Percentiles rank a stretch among this genome's conserved stretches.
Conservation (phyloP, 1,284 basidiomycete genomes). For the Ustilago shanxiensis region DNA sequence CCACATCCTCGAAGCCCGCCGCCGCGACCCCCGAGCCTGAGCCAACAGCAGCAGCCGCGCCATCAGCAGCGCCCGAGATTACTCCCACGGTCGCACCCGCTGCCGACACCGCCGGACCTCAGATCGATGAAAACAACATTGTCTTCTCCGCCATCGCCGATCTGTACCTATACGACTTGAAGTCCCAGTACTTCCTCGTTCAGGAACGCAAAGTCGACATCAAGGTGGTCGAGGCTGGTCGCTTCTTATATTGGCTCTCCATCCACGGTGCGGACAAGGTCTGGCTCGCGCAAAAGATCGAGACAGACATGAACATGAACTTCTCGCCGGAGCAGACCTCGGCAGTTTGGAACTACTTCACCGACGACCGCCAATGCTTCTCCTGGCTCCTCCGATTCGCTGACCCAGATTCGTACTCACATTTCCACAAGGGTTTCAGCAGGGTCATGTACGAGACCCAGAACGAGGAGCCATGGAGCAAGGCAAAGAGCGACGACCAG, state of each 20-base stretch:
- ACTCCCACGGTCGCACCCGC: constrained; percentile 34
- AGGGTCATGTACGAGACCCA: constrained; percentile 85
- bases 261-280: constrained; percentile 71
- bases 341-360: constrained; percentile 83
- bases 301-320: constrained; percentile 71
- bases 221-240: constrained; percentile 76
- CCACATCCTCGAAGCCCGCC: constrained; percentile 4
- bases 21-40: constrained; percentile 13
- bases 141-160: constrained; percentile 71
- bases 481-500: constrained; percentile 76
- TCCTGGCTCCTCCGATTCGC: constrained; percentile 88
- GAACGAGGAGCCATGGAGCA: constrained; percentile 82
- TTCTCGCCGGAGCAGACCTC: constrained; percentile 72
- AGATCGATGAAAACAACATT: constrained; percentile 25
- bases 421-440: constrained; percentile 79
- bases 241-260: constrained; percentile 76
- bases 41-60: constrained; percentile 2
- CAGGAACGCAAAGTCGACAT: constrained; percentile 80
- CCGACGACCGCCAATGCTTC: constrained; percentile 75
- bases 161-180: constrained; percentile 80
- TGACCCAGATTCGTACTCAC: constrained; percentile 75
- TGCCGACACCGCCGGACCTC: constrained; percentile 37
- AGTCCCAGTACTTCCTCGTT: constrained; percentile 78
- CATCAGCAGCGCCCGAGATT: constrained; percentile 9
- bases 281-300: constrained; percentile 80